Evolutionary conservation across 345 rosid species (phyloP), one percentile per base, ranked within the genome.

Genomic region (Pseudoturritis turrita): DNA sequence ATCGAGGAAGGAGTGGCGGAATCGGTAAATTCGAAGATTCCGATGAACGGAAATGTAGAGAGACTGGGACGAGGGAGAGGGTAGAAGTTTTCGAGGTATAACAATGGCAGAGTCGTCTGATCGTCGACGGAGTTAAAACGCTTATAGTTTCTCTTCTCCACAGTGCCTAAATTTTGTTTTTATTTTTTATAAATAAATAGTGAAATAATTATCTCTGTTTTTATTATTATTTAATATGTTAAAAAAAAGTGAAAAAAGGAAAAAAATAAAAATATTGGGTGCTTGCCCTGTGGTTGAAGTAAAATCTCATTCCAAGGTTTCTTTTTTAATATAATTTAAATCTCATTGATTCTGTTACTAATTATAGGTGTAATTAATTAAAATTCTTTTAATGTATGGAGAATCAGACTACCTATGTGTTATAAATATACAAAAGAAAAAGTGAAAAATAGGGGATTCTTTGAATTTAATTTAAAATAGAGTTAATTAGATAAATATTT

Each of bases 1-100:
- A 46, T 21, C 43, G 39, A 60, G 2, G 74, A 66, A 17, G 17
- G 52, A 68, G 61, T 45, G 31, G 78, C 65, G 58, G 53, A 62
- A 39, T 69, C 13, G 46, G 50, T 9, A 14, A 58, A 9, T 44
- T 6, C 26, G 17, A 36, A 64, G 70, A 11, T 14, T 36, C 35
- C 51, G 7, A 23, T 23, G 62, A 52, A 26, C 4, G 67, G 50
- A 50, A 7, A 23, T 55, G 45, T 36, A 58, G 5, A 31, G 5
- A 31, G 26, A 5, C 2, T 14, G 40, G 21, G 8, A 67, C 15
- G 46, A 7, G n/a, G 51, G 12, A 65, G 50, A 43, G 2, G 58
- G 49, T 17, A 14, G 6, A 45, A 45, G 55, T 29, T 12, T 29
- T 17, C 39, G 43, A 71, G 51, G 46, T 51, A 39, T 33, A 26